A percentile compares a stretch with the other conserved stretches of the same genome.
Evolutionary conservation across 495 filamentous ascomycete species (phyloP).

Genomic region (Penicillium bialowiezense): DNA sequence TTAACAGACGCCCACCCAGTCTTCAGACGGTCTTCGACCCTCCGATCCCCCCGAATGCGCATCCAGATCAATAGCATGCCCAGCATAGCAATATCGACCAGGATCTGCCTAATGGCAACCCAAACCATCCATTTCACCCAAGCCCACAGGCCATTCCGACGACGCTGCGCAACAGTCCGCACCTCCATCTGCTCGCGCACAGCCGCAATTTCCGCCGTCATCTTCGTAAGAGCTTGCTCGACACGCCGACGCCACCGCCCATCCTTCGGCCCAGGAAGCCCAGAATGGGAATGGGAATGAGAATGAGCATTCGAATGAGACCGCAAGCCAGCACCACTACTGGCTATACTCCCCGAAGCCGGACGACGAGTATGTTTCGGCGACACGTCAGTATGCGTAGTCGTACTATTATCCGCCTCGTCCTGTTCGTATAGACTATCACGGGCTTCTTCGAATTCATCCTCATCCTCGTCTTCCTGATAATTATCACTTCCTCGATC

Average conservation of each 20-base stretch:
- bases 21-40: slow-evolving; percentile 73
- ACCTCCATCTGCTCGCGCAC: slow-evolving; percentile 86
- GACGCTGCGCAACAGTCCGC: slow-evolving; percentile 32
- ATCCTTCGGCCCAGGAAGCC: slow-evolving; percentile 6
- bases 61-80: slow-evolving; percentile 74
- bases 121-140: slow-evolving; percentile 74
- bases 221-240: slow-evolving; percentile 81
- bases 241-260: slow-evolving; percentile 75
- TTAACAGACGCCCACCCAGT: slow-evolving; percentile 60
- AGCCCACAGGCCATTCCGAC: slow-evolving; percentile 56
- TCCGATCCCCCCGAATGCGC: slow-evolving; percentile 69
- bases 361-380: slow-evolving; percentile 10
- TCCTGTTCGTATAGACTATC: slow-evolving; percentile 25
- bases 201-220: slow-evolving; percentile 93
- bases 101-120: slow-evolving; percentile 67
- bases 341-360: slow-evolving; percentile 5
- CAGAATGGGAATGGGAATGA: slow-evolving; percentile 4
- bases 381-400: slow-evolving; percentile 7
- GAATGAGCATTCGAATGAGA: background rate
- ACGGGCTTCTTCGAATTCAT: slow-evolving; percentile 36
- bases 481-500: slow-evolving; percentile 61
- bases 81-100: slow-evolving; percentile 68
- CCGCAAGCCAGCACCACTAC: slow-evolving; percentile 10
- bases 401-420: slow-evolving; percentile 13
- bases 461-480: slow-evolving; percentile 43